phyloP scores from a whole-genome alignment of 2,329 filamentous ascomycete genomes.

The Fusarium chaquense region DNA sequence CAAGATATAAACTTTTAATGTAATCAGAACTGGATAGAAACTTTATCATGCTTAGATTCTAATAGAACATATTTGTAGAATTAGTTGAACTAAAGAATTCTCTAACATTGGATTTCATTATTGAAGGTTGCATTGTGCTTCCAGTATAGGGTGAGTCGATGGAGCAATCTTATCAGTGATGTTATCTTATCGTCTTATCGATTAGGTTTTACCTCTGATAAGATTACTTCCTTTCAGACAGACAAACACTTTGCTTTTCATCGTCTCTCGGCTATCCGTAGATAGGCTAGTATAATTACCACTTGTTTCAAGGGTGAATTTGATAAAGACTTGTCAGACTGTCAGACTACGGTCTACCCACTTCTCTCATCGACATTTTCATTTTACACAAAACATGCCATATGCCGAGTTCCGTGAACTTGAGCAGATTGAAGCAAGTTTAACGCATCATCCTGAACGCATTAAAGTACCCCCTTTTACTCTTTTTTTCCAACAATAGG shows the following conservation, averaged over 20 bases:
- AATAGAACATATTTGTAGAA: too few species aligned
- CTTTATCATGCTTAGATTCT: too few species aligned
- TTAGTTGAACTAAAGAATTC: too few species aligned
- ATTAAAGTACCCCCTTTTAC: not conserved
- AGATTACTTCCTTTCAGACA: too few species aligned
- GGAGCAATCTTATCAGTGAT: fast-evolving
- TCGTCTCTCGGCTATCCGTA: not conserved
- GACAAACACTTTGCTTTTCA: not conserved
- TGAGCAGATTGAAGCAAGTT: not conserved
- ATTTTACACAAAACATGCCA: conserved; percentile 1
- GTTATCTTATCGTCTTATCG: not conserved
- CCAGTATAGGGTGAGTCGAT: not conserved
- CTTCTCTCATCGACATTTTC: not conserved
- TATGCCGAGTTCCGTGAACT: conserved; percentile 7
- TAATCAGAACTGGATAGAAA: too few species aligned
- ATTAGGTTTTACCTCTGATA: not conserved
- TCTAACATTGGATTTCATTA: fast-evolving
- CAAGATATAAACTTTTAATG: too few species aligned
- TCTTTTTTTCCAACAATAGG: not conserved
- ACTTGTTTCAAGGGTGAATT: conserved; percentile 14
- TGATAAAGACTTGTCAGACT: not conserved
- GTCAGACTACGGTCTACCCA: conserved; percentile 2
- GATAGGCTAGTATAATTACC: not conserved
- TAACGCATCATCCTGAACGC: not conserved
- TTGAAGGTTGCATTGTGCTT: fast-evolving